Evolutionary conservation across 2,329 filamentous ascomycete species (phyloP).

Genomic region (Neonectria magnoliae): DNA sequence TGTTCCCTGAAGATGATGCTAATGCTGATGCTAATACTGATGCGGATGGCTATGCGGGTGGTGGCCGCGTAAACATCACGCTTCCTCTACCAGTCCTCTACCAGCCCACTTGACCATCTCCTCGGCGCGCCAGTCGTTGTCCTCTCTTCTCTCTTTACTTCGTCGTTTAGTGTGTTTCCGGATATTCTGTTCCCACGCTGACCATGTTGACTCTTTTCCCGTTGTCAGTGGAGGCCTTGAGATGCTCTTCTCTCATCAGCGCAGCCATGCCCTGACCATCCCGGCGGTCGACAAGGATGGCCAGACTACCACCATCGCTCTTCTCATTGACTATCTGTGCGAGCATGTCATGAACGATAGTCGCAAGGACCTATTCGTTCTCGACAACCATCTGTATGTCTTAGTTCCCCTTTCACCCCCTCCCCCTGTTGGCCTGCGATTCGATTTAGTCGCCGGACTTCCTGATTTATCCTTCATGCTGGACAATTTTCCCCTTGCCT

Average conservation of each 20-base stretch:
- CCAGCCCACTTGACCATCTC: slow-evolving; percentile 5
- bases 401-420: slow-evolving; percentile 23
- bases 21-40: background rate
- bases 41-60: slow-evolving; percentile 6
- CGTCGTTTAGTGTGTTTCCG: background rate
- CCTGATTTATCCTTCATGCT: slow-evolving; percentile 1
- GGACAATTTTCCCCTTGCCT: slow-evolving; percentile 11
- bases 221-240: slow-evolving; percentile 83
- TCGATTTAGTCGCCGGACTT: background rate
- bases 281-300: slow-evolving; percentile 71
- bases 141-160: slow-evolving; percentile 15
- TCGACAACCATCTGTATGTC: slow-evolving; percentile 87
- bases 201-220: slow-evolving; percentile 29
- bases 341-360: slow-evolving; percentile 85
- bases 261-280: slow-evolving; percentile 75
- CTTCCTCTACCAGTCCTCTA: slow-evolving; percentile 4
- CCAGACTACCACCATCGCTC: slow-evolving; percentile 73
- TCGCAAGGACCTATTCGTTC: slow-evolving; percentile 87
- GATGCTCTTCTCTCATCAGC: slow-evolving; percentile 88
- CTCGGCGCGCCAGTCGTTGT: background rate
- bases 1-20: slow-evolving; percentile 9
- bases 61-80: slow-evolving; percentile 5
- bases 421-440: slow-evolving; percentile 5
- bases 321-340: slow-evolving; percentile 82
- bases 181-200: slow-evolving; percentile 27